Percentiles rank a stretch among this genome's conserved stretches.
phyloP scores from a whole-genome alignment of 257 asterid species.

The Jacaranda mimosifolia region DNA sequence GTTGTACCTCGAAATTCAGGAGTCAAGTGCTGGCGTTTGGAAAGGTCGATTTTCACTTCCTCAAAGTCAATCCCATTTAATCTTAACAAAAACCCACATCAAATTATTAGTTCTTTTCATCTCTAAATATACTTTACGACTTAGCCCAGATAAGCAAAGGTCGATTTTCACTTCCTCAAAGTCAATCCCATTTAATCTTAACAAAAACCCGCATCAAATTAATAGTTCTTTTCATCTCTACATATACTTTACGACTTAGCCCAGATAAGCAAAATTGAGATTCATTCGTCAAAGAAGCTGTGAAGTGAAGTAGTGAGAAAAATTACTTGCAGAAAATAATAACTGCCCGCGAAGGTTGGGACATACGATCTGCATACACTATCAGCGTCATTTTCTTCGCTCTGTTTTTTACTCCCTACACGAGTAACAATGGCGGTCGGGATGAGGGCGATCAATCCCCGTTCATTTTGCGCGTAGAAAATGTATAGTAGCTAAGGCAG shows the following conservation, averaged over 20 bases:
- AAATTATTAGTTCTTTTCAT: slow-evolving; percentile 27
- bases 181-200: slow-evolving; percentile 79
- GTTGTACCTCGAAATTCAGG: slow-evolving; percentile 75
- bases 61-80: slow-evolving; percentile 85
- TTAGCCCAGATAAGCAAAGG: slow-evolving; percentile 30
- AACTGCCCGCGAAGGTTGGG: slow-evolving; percentile 93
- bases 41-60: slow-evolving; percentile 67
- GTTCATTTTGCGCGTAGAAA: background rate
- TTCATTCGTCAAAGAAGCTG: slow-evolving; percentile 21
- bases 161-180: slow-evolving; percentile 80
- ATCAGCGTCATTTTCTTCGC: slow-evolving; percentile 61
- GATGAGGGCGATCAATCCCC: background rate
- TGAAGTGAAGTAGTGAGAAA: background rate
- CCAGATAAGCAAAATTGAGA: background rate
- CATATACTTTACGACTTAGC: background rate
- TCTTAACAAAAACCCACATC: slow-evolving; percentile 52
- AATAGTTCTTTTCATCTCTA: slow-evolving; percentile 11
- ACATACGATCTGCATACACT: slow-evolving; percentile 82
- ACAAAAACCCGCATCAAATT: slow-evolving; percentile 40
- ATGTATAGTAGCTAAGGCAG: slow-evolving; percentile 16
- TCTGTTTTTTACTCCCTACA: background rate
- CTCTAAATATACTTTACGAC: background rate
- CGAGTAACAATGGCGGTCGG: slow-evolving; percentile 30
- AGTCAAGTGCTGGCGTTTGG: slow-evolving; percentile 65
- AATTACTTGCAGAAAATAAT: slow-evolving; percentile 91